Base-by-base conservation (phyloP, 441 rosid species). In the Raphanus hybrid region DNA sequence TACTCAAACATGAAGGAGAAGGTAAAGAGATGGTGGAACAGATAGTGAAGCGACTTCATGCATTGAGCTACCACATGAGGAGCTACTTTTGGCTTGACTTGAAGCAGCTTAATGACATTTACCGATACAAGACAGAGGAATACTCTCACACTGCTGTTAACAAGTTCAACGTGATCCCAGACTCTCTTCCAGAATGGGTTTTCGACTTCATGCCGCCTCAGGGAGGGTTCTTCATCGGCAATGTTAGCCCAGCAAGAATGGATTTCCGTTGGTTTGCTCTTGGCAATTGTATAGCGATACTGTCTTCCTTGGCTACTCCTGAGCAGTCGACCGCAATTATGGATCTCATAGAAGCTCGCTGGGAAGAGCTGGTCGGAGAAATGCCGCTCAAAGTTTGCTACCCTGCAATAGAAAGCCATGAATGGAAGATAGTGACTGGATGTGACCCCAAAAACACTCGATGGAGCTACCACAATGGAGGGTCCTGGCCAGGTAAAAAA, bases 401-500 rank as follows among this genome's bases (percentile, higher is more conserved):
- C 82, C 98, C 99, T 0, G 99, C 99, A 0, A 82, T 94, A 34
- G 99, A 94, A 81, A 84, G 80, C 77, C 98, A 92, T 64, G 96
- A 94, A 69, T 92, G 97, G 99, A 79, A 85, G 68, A 90, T 91
- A 29, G 74, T 84, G 57, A 92, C 98, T 7, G 99, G 98, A 35
- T 91, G 96, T 64, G 99, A 94, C 76, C 98, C 97, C 0, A 92
- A 92, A 80, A 94, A 92, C 80, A 91, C 97, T 8, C 82, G 96
- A 63, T 92, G 99, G 97, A 92, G 99, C 67, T 94, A 94, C 83
- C 99, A 94, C 80, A 94, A 94, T 60, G 99, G 97, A 37, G 99
- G 99, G 63, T 92, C 98, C 57, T 94, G 98, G 99, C 96, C 98
- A 85, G 98, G 98, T 90, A 81, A 54, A 62, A 14, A 23, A 8